A percentile compares a stretch with the other conserved stretches of the same genome.
These are phyloP conservation scores for Cladophialophora immunda DNA, from an alignment of 2,329 filamentous ascomycete genomes.

Conservation along the genomic window DNA sequence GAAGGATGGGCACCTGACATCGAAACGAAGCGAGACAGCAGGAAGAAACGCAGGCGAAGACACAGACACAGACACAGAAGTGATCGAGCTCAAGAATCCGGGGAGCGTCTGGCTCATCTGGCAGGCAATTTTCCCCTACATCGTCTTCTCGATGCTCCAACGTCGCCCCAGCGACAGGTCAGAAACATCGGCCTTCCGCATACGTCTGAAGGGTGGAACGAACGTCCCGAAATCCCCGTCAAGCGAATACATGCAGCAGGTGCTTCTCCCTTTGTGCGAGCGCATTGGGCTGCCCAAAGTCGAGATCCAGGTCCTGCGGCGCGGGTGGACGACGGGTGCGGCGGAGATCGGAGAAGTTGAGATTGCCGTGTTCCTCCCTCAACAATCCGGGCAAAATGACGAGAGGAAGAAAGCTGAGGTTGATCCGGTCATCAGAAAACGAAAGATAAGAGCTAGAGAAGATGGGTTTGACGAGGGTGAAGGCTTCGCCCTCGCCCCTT, in stretches of 20 bases:
- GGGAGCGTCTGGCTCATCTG: conserved; percentile 65
- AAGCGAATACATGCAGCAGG: conserved; percentile 64
- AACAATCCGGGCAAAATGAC: background rate
- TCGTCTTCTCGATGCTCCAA: conserved; percentile 54
- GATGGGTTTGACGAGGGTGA: conserved; percentile 10
- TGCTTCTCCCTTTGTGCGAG: conserved; percentile 63
- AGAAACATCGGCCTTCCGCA: conserved; percentile 39
- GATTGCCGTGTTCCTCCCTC: conserved; percentile 58
- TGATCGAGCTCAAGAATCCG: conserved; percentile 57
- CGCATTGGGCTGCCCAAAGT: conserved; percentile 61
- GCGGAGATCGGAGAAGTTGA: conserved; percentile 58
- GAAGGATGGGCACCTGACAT: background rate
- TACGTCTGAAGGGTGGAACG: conserved; percentile 65
- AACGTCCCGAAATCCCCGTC: conserved; percentile 59
- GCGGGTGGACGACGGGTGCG: conserved; percentile 63
- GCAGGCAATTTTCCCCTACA: conserved; percentile 67
- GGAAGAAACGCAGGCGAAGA: background rate
- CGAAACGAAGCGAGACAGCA: background rate
- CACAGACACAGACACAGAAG: conserved; percentile 39
- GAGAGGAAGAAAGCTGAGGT: background rate
- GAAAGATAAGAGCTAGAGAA: background rate
- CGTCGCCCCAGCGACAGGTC: background rate
- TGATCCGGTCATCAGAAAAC: background rate
- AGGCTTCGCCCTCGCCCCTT: conserved; percentile 44
- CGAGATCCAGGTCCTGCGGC: conserved; percentile 51